phyloP scores from a whole-genome alignment of 1,284 basidiomycete species.

The Rhodotorula sp. region DNA sequence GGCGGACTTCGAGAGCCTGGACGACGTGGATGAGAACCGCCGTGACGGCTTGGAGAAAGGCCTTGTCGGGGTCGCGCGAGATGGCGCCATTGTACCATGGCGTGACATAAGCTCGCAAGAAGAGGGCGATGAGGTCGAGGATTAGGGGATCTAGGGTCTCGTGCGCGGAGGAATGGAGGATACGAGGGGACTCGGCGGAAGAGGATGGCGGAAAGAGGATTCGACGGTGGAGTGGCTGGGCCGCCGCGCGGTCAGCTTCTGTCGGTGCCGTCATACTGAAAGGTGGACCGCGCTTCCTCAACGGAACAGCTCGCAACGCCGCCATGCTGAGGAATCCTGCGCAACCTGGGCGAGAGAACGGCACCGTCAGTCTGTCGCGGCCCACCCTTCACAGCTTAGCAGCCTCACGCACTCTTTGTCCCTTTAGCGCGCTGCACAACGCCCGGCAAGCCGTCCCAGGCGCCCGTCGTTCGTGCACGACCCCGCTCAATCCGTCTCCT shows the following conservation, averaged over 20 bases:
- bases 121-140: slow-evolving; percentile 67
- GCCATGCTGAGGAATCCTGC: no score
- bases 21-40: slow-evolving; percentile 60
- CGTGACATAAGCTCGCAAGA: slow-evolving; percentile 68
- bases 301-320: no score
- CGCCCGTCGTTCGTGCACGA: no score
- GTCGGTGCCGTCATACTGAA: not conserved
- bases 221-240: slow-evolving; percentile 21
- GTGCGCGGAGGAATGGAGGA: slow-evolving; percentile 33
- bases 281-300: not conserved
- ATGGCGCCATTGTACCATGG: slow-evolving; percentile 74
- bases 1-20: slow-evolving; percentile 60
- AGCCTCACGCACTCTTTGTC: no score
- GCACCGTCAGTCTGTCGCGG: no score
- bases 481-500: no score
- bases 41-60: slow-evolving; percentile 69
- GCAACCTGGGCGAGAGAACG: no score
- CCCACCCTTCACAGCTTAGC: no score
- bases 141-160: slow-evolving; percentile 31
- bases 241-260: not conserved
- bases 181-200: slow-evolving; percentile 16
- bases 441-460: no score
- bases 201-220: slow-evolving; percentile 26
- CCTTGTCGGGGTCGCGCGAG: slow-evolving; percentile 65
- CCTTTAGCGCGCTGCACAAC: no score